A percentile compares a stretch with the other conserved stretches of the same genome.
Evolutionary conservation across 208 protist species (phyloP).

Genomic region (Crithidia expoeki): DNA sequence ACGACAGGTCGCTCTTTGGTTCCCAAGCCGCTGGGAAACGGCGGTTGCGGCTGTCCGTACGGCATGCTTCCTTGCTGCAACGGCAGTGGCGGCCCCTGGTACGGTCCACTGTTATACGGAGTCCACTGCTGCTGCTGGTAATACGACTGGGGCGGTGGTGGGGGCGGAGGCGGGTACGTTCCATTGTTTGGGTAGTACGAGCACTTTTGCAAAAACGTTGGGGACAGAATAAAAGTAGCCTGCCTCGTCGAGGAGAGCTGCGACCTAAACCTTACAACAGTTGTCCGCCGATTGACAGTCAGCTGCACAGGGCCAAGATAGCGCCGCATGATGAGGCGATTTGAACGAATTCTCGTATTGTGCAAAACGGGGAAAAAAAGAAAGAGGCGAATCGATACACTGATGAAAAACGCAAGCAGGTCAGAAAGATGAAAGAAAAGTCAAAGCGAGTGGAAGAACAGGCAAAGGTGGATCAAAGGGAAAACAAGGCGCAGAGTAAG

Average conservation of each 20-base stretch:
- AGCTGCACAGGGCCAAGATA: slow-evolving; percentile 18
- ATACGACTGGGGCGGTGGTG: slow-evolving; percentile 30
- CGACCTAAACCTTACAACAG: slow-evolving; percentile 19
- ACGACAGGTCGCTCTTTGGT: slow-evolving; percentile 82
- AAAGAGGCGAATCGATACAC: not conserved
- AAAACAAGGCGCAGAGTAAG: no score
- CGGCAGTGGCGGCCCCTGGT: slow-evolving; percentile 22
- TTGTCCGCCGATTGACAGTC: slow-evolving; percentile 27
- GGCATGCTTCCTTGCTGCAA: slow-evolving; percentile 22
- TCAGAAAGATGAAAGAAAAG: not conserved
- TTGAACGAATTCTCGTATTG: not conserved
- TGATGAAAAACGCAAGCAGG: not conserved
- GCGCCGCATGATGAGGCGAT: slow-evolving; percentile 14
- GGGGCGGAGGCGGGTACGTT: slow-evolving; percentile 51
- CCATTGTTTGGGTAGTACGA: slow-evolving; percentile 40
- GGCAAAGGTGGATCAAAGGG: no score
- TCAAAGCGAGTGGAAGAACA: no score
- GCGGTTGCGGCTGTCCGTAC: slow-evolving; percentile 17
- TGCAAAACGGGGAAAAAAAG: not conserved
- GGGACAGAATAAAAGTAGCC: slow-evolving; percentile 32
- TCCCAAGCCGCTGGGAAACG: slow-evolving; percentile 57
- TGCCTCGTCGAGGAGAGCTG: slow-evolving; percentile 1
- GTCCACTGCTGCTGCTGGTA: slow-evolving; percentile 24
- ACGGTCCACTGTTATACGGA: slow-evolving; percentile 27
- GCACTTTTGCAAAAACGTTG: slow-evolving; percentile 32